Percentiles rank a stretch among this genome's conserved stretches.
Conservation (phyloP, 2,329 filamentous ascomycete genomes). For the Trichoderma sp. region DNA sequence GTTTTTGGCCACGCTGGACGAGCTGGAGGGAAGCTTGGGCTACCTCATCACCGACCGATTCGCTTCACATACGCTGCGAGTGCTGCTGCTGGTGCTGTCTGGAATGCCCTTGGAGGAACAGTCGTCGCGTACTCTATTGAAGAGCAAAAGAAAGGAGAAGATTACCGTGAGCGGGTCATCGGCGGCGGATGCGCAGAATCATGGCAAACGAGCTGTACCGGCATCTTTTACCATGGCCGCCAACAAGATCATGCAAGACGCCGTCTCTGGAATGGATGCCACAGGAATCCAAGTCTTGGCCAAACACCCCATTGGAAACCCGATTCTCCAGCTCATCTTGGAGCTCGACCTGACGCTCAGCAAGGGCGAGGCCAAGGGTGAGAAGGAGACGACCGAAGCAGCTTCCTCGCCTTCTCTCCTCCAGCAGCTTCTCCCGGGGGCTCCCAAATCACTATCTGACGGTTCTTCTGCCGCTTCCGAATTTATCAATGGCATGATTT, state of each 20-base stretch:
- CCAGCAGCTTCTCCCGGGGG: constrained; percentile 76
- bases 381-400: constrained; percentile 26
- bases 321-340: constrained; percentile 85
- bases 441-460: constrained; percentile 67
- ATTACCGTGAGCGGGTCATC: constrained; percentile 62
- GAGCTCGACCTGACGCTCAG: constrained; percentile 80
- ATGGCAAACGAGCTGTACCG: constrained; percentile 64
- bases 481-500: constrained; percentile 85
- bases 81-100: constrained; percentile 81
- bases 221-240: constrained; percentile 75
- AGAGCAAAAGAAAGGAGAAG: constrained; percentile 91
- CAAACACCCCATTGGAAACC: constrained; percentile 87
- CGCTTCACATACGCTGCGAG: constrained; percentile 86
- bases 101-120: constrained; percentile 75
- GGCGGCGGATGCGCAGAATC: constrained; percentile 50
- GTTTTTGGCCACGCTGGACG: constrained; percentile 80
- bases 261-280: constrained; percentile 72
- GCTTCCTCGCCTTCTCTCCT: constrained; percentile 59
- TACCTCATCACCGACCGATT: constrained; percentile 85
- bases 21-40: constrained; percentile 81
- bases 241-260: constrained; percentile 79
- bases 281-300: constrained; percentile 81
- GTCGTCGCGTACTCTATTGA: constrained; percentile 71
- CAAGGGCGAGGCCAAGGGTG: constrained; percentile 63
- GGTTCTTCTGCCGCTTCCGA: constrained; percentile 69